phyloP scores from a whole-genome alignment of 768 basidiomycete genomes.

The Baorangia bicolor region DNA sequence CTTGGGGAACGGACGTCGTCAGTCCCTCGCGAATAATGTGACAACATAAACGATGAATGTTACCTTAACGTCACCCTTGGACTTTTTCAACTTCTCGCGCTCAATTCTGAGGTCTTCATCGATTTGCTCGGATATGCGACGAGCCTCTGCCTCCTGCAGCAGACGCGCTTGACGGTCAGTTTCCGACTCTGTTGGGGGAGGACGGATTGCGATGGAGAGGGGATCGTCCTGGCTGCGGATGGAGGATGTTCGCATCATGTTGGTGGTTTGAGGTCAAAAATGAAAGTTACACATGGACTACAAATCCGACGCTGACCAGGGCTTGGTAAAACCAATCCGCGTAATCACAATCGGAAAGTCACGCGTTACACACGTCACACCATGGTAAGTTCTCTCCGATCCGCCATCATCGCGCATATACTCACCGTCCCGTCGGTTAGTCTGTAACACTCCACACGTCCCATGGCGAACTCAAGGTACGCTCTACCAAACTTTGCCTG shows the following conservation, averaged over 20 bases:
- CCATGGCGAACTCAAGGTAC: slow-evolving; percentile 93
- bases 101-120: slow-evolving; percentile 78
- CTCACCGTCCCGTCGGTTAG: slow-evolving; percentile 38
- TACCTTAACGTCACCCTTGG: slow-evolving; percentile 76
- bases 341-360: slow-evolving; percentile 8
- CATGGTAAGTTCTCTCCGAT: slow-evolving; percentile 28
- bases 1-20: slow-evolving; percentile 37
- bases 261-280: slow-evolving; percentile 35
- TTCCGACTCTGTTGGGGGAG: slow-evolving; percentile 65
- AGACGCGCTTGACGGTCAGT: slow-evolving; percentile 61
- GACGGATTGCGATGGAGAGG: slow-evolving; percentile 62
- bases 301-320: too few relatives aligned
- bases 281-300: slow-evolving; percentile 1
- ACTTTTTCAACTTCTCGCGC: slow-evolving; percentile 60
- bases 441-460: slow-evolving; percentile 94
- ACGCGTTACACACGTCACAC: slow-evolving; percentile 28
- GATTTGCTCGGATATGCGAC: slow-evolving; percentile 74
- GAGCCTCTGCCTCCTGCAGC: slow-evolving; percentile 68
- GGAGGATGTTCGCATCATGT: slow-evolving; percentile 65
- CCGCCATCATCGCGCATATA: slow-evolving; percentile 25
- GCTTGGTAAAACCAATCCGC: not conserved
- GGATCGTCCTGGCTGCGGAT: slow-evolving; percentile 77
- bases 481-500: slow-evolving; percentile 1
- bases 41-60: not conserved
- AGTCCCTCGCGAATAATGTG: not conserved